Evolutionary conservation across 1,284 basidiomycete genomes (phyloP), one percentile per base, ranked within the genome.

Genomic region (Cyathus pygmaeus): DNA sequence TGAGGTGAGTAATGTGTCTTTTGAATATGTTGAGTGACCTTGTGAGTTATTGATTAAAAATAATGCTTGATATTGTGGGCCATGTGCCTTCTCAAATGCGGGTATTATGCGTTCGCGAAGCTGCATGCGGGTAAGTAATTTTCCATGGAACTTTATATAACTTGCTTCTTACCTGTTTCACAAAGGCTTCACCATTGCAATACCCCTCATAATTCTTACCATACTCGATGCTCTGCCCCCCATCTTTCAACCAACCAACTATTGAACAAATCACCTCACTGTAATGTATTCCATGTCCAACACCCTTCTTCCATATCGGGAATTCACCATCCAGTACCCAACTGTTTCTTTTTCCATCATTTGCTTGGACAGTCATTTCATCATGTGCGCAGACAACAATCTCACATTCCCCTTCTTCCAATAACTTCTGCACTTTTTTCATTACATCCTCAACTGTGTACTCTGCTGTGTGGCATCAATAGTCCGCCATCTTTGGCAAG

Each of bases 131-230:
- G 33, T 36, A 15, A 36, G 33, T 36, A 36, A 36, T 36, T 17
- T 36, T 36, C 33, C 17, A 9, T 36, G 29, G 17, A 57, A 29
- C 10, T n/a, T 23, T 46, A 50, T 11, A 49, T 49, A 26, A 52
- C 11, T 19, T 11, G 15, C 23, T 42, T 56, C 60, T 6, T 46
- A 80, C 77, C 70, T 81, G 80, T 59, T 77, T 78, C 19, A 74
- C 67, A 62, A 80, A 81, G 1, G 76, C 51, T 57, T 82, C 77
- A 1, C 78, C 76, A 29, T 60, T 79, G 77, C 82, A 83, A 67
- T 80, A 84, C 0, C 81, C 80, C 7, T 83, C 74, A 53, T 81
- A 74, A 66, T 80, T 80, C 60, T 83, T 83, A 5, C 82, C 79
- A 70, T 83, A 81, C 52, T 82, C 75, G 4, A 83, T 53, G 2